phyloP scores from a whole-genome alignment of 495 filamentous ascomycete species.

The Tetracladium setigerum region DNA sequence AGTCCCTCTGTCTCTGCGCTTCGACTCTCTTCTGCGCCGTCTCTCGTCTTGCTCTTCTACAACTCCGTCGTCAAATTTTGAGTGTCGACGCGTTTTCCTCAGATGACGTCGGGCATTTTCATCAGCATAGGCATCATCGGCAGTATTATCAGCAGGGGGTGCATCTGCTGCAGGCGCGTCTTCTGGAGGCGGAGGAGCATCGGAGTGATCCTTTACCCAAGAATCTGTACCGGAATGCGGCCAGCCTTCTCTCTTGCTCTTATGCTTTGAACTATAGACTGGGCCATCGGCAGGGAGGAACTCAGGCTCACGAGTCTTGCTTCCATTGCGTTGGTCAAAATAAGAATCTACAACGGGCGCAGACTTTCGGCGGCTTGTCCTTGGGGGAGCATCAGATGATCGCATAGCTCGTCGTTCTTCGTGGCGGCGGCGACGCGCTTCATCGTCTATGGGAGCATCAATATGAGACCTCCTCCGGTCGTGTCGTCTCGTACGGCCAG shows the following conservation, averaged over 20 bases:
- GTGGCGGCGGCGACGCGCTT: constrained; percentile 42
- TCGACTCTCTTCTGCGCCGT: constrained; percentile 36
- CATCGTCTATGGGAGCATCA: constrained; percentile 28
- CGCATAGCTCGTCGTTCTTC: constrained; percentile 37
- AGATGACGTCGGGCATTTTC: constrained; percentile 40
- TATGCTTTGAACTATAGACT: constrained; percentile 17
- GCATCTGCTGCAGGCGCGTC: constrained; percentile 22
- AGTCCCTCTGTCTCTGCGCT: constrained; percentile 20
- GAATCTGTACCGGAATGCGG: constrained; percentile 48
- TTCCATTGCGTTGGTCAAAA: constrained; percentile 32
- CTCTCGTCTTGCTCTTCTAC: constrained; percentile 39
- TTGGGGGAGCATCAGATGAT: constrained; percentile 21
- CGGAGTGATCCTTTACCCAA: constrained; percentile 53
- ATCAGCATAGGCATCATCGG: constrained; percentile 14
- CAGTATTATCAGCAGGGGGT: constrained; percentile 22
- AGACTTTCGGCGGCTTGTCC: constrained; percentile 25
- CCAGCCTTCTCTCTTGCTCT: constrained; percentile 31
- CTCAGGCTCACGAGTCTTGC: constrained; percentile 29
- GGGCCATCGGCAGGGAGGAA: constrained; percentile 24
- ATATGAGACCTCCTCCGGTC: constrained; percentile 20
- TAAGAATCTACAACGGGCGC: constrained; percentile 33
- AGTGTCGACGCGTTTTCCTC: constrained; percentile 34
- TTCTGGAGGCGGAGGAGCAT: constrained; percentile 44
- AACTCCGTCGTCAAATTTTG: constrained; percentile 32
- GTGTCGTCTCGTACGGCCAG: constrained; percentile 7